These are phyloP conservation scores for Teratosphaeria zuluensis DNA, from an alignment of 2,329 filamentous ascomycete genomes.

Conservation along the genomic window DNA sequence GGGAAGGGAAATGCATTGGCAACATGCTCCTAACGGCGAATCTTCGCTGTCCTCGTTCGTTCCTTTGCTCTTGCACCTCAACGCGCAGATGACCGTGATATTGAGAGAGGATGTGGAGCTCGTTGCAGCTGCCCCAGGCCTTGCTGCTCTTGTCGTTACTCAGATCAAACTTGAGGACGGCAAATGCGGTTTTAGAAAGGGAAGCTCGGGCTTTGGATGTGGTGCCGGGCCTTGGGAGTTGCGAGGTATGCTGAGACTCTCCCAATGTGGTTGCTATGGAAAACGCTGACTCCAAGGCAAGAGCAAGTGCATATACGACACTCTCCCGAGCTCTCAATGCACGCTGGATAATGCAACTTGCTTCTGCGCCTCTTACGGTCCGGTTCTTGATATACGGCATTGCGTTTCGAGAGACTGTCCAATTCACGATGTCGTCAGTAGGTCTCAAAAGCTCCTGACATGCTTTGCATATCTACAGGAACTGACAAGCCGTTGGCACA, in stretches of 20 bases:
- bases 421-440: not conserved
- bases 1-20: not conserved
- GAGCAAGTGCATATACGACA: not conserved
- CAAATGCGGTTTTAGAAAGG: not conserved
- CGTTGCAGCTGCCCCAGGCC: not conserved
- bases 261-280: too few species aligned
- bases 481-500: not conserved
- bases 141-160: not conserved
- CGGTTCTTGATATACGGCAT: not conserved
- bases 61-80: not conserved
- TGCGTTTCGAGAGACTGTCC: not conserved
- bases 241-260: not conserved
- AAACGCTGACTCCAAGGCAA: not conserved
- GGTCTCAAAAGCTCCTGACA: not conserved
- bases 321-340: not conserved
- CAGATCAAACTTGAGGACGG: not conserved
- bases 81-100: not conserved
- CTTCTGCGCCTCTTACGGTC: not conserved
- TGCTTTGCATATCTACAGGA: not conserved
- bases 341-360: not conserved
- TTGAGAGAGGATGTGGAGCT: not conserved
- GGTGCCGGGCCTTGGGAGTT: not conserved
- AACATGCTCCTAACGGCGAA: not conserved
- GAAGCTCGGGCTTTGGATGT: not conserved
- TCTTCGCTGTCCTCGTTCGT: not conserved